phyloP scores from a whole-genome alignment of 2,329 filamentous ascomycete genomes.

The Exophiala aquamarina region DNA sequence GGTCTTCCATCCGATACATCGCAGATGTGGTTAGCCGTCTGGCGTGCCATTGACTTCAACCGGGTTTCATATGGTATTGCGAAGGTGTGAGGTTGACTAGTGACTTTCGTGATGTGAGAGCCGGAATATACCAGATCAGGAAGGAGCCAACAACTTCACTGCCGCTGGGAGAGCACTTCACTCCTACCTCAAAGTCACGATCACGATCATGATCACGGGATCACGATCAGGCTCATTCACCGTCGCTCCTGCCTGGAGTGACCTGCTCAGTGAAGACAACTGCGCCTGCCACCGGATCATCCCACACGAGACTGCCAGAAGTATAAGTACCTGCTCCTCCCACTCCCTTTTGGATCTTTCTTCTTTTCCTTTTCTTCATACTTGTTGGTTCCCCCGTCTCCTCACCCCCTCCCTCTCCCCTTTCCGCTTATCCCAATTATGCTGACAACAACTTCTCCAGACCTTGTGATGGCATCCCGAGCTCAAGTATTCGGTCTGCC shows the following conservation, averaged over 20 bases:
- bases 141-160: not conserved
- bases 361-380: constrained; percentile 15
- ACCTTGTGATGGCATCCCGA: constrained; percentile 14
- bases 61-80: no score
- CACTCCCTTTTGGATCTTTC: not conserved
- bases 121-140: not conserved
- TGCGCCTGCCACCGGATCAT: constrained; percentile 7
- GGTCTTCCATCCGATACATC: no score
- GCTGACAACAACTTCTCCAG: no score
- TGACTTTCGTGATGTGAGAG: not conserved
- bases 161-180: no score
- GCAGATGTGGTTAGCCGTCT: no score
- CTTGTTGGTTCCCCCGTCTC: no score
- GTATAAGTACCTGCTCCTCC: constrained; percentile 11
- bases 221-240: not conserved
- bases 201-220: not conserved
- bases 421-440: no score
- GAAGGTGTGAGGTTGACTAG: no score
- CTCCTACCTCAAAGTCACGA: not conserved
- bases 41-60: no score
- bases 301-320: not conserved
- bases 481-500: constrained; percentile 12
- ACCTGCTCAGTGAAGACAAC: not conserved
- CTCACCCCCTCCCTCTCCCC: no score
- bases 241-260: not conserved